Evolutionary conservation across 768 basidiomycete genomes (phyloP), one percentile per base, ranked within the genome.

Genomic region (Tricholoma bakamatsutake): DNA sequence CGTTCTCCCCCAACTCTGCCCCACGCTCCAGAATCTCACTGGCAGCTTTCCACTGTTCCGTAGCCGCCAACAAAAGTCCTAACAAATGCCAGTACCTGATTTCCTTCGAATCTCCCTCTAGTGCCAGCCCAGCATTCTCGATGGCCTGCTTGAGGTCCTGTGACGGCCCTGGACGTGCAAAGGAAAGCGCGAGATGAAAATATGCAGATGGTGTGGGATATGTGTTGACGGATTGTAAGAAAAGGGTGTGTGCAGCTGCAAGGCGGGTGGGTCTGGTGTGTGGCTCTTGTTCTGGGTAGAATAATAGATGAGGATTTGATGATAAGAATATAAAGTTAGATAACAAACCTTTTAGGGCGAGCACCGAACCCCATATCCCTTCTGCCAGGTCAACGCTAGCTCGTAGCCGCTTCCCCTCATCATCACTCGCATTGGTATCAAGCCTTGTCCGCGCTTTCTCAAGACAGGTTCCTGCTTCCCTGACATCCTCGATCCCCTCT

Each of bases 71-170:
- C 10, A 96, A 69, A 4, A 98, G 72, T 0, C 89, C 93, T 0
- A 98, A 77, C 13, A 98, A 80, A 69, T 98, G 96, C 95, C 94
- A 98, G 52, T 89, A 87, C 40, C 90, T 80, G 24, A 90, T 71
- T 54, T 80, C 79, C 39, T 63, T 66, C 0, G 86, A 74, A 30
- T 87, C 82, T 5, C 77, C 75, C 66, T 94, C 88, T 2, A 96
- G 83, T 1, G 93, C 89, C 3, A 74, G 64, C 5, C 86, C 83
- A 0, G 90, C 88, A 50, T 83, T 74, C 12, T 77, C 69, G 6
- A 88, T 79, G 0, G 94, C 91, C 28, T 76, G 72, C n/a, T 81
- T 75, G 33, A 94, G 70, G 59, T 90, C 79, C 24, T 86, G 84
- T 4, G 74, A 71, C 1, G 80, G 80, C 12, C 87, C 84, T 1